These are phyloP conservation scores for Aspergillus pseudoglaucus DNA, from an alignment of 2,329 filamentous ascomycete species.

Conservation along the genomic window DNA sequence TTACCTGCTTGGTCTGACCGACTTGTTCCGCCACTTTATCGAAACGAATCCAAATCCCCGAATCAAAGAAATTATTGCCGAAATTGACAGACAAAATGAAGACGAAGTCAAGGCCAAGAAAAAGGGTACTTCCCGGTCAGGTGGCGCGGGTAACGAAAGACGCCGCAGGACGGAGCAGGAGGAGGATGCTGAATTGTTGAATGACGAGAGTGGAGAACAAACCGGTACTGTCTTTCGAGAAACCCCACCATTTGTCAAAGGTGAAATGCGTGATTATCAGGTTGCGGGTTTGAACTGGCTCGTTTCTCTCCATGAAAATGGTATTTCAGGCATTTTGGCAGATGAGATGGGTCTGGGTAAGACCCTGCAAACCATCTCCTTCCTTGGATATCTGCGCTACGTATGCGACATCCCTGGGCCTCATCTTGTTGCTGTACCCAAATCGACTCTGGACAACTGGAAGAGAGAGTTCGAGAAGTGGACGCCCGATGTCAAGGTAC, in stretches of 20 bases:
- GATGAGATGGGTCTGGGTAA: conserved; percentile 99
- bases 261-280: conserved; percentile 94
- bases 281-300: conserved; percentile 95
- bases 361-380: conserved; percentile 94
- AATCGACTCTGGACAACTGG: conserved; percentile 98
- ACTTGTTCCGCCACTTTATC: conserved; percentile 98
- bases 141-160: conserved; percentile 71
- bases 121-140: conserved; percentile 71
- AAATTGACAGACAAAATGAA: conserved; percentile 89
- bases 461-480: conserved; percentile 87
- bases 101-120: conserved; percentile 66
- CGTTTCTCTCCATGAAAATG: conserved; percentile 94
- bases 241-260: conserved; percentile 81
- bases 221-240: conserved; percentile 90
- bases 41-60: conserved; percentile 93
- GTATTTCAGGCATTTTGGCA: conserved; percentile 94
- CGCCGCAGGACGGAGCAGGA: conserved; percentile 91
- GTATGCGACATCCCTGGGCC: conserved; percentile 84
- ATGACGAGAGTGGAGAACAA: conserved; percentile 80
- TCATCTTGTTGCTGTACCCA: conserved; percentile 86
- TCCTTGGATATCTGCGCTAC: conserved; percentile 89
- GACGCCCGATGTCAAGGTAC: conserved; percentile 91
- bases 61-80: conserved; percentile 85
- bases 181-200: conserved; percentile 80
- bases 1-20: conserved; percentile 89